A percentile compares a stretch with the other conserved stretches of the same genome.
Evolutionary conservation across 1,284 basidiomycete species (phyloP).

Genomic region (Puccinia triticina): DNA sequence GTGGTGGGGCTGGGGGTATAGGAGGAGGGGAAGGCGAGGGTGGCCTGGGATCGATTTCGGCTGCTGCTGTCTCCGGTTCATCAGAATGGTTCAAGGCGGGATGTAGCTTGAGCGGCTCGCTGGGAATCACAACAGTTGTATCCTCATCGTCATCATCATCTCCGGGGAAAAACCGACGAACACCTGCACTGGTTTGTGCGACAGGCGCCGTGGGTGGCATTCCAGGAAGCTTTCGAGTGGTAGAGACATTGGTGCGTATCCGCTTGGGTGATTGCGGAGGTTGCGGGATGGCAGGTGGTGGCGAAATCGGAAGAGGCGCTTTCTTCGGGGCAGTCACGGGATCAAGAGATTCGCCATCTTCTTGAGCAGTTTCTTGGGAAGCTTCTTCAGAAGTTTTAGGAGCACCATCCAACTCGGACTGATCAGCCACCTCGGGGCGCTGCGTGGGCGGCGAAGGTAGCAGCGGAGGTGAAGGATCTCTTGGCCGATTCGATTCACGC

Average conservation of each 20-base stretch:
- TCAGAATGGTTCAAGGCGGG: constrained; percentile 1
- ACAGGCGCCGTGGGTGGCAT: constrained; percentile 50
- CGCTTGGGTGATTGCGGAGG: constrained; percentile 34
- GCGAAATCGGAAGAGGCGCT: constrained; percentile 30
- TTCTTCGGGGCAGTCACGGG: neutral
- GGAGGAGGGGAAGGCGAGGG: constrained; percentile 17
- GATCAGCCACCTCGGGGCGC: neutral
- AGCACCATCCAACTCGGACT: neutral
- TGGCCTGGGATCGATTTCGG: neutral
- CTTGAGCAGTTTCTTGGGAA: no score
- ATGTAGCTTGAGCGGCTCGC: constrained; percentile 11
- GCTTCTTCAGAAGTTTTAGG: neutral
- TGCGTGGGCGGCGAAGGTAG: constrained; percentile 13
- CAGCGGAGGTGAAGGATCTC: constrained; percentile 20
- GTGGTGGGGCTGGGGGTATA: constrained; percentile 17
- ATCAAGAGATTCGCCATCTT: neutral
- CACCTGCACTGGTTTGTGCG: constrained; percentile 51
- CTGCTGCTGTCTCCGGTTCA: neutral
- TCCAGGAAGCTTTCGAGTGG: constrained; percentile 33
- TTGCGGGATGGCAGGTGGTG: constrained; percentile 18
- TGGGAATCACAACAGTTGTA: neutral
- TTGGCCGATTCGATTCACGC: neutral
- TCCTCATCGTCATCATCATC: constrained; percentile 51
- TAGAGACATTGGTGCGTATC: constrained; percentile 19
- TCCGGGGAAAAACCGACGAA: constrained; percentile 50